Evolutionary conservation across 1,284 basidiomycete genomes (phyloP).

Genomic region (Phylloboletellus chloephorus): DNA sequence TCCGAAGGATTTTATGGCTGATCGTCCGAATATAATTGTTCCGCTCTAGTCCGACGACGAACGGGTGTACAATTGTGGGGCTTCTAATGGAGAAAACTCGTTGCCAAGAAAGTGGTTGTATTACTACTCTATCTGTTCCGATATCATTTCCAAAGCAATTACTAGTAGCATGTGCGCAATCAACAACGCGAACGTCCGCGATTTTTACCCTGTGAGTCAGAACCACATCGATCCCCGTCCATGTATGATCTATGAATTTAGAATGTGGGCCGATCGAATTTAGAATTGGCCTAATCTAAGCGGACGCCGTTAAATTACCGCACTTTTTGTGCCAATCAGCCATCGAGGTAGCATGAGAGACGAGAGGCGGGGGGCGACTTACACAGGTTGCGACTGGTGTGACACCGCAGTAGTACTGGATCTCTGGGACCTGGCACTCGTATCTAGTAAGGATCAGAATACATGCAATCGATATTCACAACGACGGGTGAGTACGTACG

Average conservation of each 20-base stretch:
- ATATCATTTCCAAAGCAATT: no score
- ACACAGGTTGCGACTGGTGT: constrained; percentile 17
- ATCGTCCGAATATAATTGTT: constrained; percentile 1
- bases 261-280: no score
- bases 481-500: constrained; percentile 8
- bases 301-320: constrained; percentile 3
- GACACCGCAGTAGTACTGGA: constrained; percentile 13
- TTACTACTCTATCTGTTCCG: no score
- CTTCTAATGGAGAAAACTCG: no score
- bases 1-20: not conserved
- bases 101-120: no score
- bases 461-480: not conserved
- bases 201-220: no score
- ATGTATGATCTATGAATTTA: not conserved
- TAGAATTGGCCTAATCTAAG: not conserved
- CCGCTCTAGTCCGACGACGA: not conserved
- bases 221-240: no score
- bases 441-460: constrained; percentile 10
- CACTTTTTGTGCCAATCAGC: constrained; percentile 14
- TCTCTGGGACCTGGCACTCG: constrained; percentile 14
- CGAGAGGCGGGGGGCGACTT: constrained; percentile 3
- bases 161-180: no score
- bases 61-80: no score
- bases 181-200: no score
- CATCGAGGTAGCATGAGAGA: not conserved